Evolutionary conservation across 768 basidiomycete genomes (phyloP), one percentile per base, ranked within the genome.

Genomic region (Galerina sulciceps): DNA sequence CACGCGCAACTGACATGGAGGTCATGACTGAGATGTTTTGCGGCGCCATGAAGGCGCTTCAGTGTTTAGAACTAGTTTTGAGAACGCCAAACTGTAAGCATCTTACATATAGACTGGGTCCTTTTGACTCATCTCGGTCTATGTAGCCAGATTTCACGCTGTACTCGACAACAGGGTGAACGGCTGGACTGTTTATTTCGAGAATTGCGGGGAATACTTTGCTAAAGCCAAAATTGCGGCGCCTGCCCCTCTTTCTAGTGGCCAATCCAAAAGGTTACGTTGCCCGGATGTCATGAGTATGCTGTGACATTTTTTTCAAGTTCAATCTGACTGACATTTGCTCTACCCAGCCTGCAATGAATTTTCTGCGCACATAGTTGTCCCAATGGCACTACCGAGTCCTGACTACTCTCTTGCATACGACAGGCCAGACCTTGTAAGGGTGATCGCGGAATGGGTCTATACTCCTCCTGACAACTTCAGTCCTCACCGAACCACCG

Each of bases 381-480:
- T 69, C 10, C 13, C 60, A 10, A 66, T 69, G 63, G 52, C 55
- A 10, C 44, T 69, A 15, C 67, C 67, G 10, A 44, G 58, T 1
- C 43, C 57, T 10, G 40, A 58, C 20, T 8, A 20, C 4, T 54
- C 41, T n/a, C 45, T 46, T 5, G 15, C 35, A 1, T 60, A 65
- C 47, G 55, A 58, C 23, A 56, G 56, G 26, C 36, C 64, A 8
- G 60, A 57, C 36, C 55, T 63, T n/a, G 52, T 65, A 23, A 50
- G 60, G 45, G 42, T 55, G 20, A 44, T 69, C 22, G 59, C 62
- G n/a, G 62, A 65, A 49, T 69, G 67, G 67, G 49, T 60, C 6
- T 66, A 60, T 46, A 56, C 62, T 15, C 48, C 60, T 6, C 53
- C 61, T 6, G 55, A 54, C 35, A 13, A 23, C 14, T 20, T 6